A percentile compares a stretch with the other conserved stretches of the same genome.
Evolutionary conservation across 2,329 filamentous ascomycete genomes (phyloP).

Genomic region (Phaeosphaeria sp.): DNA sequence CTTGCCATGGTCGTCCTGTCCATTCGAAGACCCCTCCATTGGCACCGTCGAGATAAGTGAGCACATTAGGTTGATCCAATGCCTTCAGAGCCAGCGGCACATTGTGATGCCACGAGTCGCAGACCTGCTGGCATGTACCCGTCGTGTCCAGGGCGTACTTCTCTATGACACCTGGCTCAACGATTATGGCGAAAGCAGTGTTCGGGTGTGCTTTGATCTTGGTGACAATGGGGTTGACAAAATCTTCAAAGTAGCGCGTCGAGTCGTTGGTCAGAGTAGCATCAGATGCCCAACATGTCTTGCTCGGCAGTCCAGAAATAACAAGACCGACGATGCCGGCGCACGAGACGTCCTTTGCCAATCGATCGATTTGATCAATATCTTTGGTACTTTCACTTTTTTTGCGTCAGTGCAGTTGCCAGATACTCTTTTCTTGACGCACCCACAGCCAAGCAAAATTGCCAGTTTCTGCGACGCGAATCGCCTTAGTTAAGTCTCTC

Average conservation of each 20-base stretch:
- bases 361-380: background rate
- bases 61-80: background rate
- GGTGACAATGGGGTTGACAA: background rate
- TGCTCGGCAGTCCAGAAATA: background rate
- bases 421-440: background rate
- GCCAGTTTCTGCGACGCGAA: background rate
- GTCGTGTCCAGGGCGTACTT: background rate
- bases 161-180: background rate
- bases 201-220: background rate
- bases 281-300: background rate
- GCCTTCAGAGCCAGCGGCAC: background rate
- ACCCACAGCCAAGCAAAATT: background rate
- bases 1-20: background rate
- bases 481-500: background rate
- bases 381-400: background rate
- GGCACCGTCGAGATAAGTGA: background rate
- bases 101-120: background rate
- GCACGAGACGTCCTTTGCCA: background rate
- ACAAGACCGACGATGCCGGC: background rate
- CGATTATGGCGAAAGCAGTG: background rate
- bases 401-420: background rate
- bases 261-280: background rate
- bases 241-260: background rate
- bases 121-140: background rate
- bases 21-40: background rate